Evolutionary conservation across 2,329 filamentous ascomycete species (phyloP), one percentile per base, ranked within the genome.

Genomic region (Venturia effusa): DNA sequence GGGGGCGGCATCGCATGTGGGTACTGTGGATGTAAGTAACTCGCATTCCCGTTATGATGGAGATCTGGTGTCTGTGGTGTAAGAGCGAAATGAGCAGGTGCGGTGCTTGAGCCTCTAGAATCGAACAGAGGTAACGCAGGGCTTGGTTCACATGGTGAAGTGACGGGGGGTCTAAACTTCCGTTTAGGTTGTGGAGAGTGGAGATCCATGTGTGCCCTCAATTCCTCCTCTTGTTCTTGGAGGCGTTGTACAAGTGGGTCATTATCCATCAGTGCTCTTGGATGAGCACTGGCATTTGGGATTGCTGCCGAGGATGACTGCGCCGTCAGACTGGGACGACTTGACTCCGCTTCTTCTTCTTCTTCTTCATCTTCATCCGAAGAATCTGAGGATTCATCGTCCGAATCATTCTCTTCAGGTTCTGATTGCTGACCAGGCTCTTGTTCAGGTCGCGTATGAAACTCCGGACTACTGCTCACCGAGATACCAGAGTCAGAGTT

Each of bases 101-200:
- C 19, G 8, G 48, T 32, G 22, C 61, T 63, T 5, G 61, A 32
- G 30, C 22, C 61, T 30, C 51, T 45, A 30, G 13, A 32, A 40
- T 63, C 61, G 61, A 54, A 63, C 10, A 63, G 37, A 17, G 61
- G 61, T 43, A 63, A 57, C 13, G 51, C 30, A 7, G 61, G 51
- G 34, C 61, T 63, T 39, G 61, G 61, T 37, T 8, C 41, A 40
- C 27, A 57, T 2, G 61, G 34, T 32, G 61, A 57, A 15, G 32
- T 63, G 45, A 63, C 61, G 3, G 45, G 45, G 13, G 61, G 45
- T 41, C 61, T 27, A 19, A 63, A 39, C 7, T n/a, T 24, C 4
- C 61, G 41, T 57, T 63, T 70, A 13, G 74, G 73, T 65, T 72
- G 72, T 41, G 74, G 74, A 30, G 68, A 72, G n/a, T 75, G 71